Base-by-base conservation (phyloP, 495 filamentous ascomycete genomes). In the Neurospora sp. region DNA sequence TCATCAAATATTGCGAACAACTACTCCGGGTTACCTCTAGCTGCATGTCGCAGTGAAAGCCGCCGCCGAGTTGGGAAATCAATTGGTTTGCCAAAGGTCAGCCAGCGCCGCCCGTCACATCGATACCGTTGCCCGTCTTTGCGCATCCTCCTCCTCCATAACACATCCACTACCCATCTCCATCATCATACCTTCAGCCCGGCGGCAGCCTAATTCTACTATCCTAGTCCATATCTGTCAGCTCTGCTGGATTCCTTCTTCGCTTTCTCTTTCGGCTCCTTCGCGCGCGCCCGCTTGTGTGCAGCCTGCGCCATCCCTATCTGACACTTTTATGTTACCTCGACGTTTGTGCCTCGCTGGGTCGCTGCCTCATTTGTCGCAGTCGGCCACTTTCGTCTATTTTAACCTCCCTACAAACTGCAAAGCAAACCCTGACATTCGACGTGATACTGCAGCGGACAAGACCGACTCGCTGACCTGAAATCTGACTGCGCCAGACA, bases 351-450 rank as follows among this genome's bases (percentile, higher is more conserved):
- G 76, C 74, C 76, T 76, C 76, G 38, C 73, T 75, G 71, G 80
- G 71, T 72, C 69, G 70, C 71, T 75, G 68, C 74, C 76, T 77
- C 74, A 80, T 78, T 79, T 84, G 82, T 78, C 81, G 79, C 78
- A 82, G 77, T 78, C 78, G 72, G 69, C 78, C 82, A 80, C 53
- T 61, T 82, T 78, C 73, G 79, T 78, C 79, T 81, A 80, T 81
- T 81, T 80, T 74, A 42, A 65, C 42, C 38, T 47, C 74, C 74
- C 73, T 76, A 73, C 77, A 65, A 65, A 65, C 53, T 65, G 27
- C 53, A 35, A 35, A 65, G 53, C 27, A 78, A 78, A 78, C 74
- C 74, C 75, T 76, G 75, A 79, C 79, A 79, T 72, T 74, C 27
- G 53, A 35, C 27, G 76, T 80, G 77, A 77, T 77, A 78, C 76